Percentiles rank a stretch among this genome's conserved stretches.
phyloP scores from a whole-genome alignment of 2,329 filamentous ascomycete species.

The Phyllosticta ampelicida region DNA sequence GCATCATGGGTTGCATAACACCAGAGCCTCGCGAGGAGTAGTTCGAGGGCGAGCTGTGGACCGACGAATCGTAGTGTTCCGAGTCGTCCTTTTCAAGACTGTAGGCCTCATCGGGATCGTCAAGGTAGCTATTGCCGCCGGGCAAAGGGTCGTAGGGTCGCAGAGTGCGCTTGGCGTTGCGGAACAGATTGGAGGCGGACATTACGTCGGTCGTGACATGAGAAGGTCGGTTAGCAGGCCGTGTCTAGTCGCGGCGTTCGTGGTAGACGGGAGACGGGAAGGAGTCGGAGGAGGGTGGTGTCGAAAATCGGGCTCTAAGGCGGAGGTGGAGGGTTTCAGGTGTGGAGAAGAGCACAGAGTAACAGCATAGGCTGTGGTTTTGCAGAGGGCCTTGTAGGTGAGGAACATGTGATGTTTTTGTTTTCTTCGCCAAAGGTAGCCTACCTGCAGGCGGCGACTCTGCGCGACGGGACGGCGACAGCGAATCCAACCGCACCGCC shows the following conservation, averaged over 20 bases:
- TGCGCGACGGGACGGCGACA: no score
- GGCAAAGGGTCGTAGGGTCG: constrained; percentile 23
- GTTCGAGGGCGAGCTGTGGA: constrained; percentile 37
- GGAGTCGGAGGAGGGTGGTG: not conserved
- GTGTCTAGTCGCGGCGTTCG: not conserved
- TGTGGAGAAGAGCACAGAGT: not conserved
- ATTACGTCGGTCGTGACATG: constrained; percentile 14
- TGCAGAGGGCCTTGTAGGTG: not conserved
- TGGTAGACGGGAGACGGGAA: constrained; percentile 7
- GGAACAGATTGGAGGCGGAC: constrained; percentile 27
- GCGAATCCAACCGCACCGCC: not conserved
- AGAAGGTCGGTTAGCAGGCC: not conserved
- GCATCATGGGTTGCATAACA: constrained; percentile 30
- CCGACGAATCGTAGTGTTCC: constrained; percentile 26
- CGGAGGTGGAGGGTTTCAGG: not conserved
- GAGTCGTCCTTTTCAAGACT: constrained; percentile 30
- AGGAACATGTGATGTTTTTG: not conserved
- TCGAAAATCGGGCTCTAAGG: not conserved
- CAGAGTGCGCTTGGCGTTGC: constrained; percentile 27
- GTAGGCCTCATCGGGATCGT: constrained; percentile 23
- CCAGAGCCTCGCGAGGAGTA: constrained; percentile 44
- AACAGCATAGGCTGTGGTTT: not conserved
- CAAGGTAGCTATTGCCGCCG: constrained; percentile 9
- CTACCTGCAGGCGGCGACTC: not conserved
- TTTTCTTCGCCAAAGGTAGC: not conserved